phyloP scores from a whole-genome alignment of 2,329 filamentous ascomycete species.

The Cytospora paraplurivora region DNA sequence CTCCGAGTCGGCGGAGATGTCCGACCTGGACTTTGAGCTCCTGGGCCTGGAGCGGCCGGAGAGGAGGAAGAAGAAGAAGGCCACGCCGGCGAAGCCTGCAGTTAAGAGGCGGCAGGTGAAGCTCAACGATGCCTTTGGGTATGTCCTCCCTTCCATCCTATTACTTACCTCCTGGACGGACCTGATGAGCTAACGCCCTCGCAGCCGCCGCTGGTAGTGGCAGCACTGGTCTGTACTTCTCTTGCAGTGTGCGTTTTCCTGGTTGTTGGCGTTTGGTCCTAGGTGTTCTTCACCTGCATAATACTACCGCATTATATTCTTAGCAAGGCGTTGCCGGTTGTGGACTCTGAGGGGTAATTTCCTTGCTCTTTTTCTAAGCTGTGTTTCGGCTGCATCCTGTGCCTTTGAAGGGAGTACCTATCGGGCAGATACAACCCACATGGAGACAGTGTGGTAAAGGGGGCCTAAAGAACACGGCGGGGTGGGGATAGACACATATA shows the following conservation, averaged over 20 bases:
- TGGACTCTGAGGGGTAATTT: not conserved
- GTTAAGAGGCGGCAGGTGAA: slow-evolving; percentile 22
- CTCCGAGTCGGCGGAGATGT: slow-evolving; percentile 25
- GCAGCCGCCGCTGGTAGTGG: slow-evolving; percentile 21
- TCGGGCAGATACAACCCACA: not conserved
- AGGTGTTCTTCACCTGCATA: not conserved
- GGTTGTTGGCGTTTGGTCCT: not conserved
- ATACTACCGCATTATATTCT: not conserved
- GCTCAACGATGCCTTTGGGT: slow-evolving; percentile 28
- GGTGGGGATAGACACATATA: not conserved
- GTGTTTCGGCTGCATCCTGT: not conserved
- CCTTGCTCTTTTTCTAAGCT: not conserved
- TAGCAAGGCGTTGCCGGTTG: not conserved
- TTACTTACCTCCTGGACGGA: not conserved
- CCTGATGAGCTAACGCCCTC: not conserved
- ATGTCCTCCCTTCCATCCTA: not conserved
- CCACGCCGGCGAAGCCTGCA: slow-evolving; percentile 4
- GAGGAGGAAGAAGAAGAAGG: slow-evolving; percentile 21
- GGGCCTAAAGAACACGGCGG: not conserved
- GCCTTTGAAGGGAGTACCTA: not conserved
- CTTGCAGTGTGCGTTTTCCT: not conserved
- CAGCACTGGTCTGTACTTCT: not conserved
- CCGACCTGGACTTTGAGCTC: slow-evolving; percentile 30
- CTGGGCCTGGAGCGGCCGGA: slow-evolving; percentile 25
- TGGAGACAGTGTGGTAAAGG: not conserved